Evolutionary conservation across 371 early-diverging fungal genomes (phyloP).

Genomic region (Circinella umbellata): DNA sequence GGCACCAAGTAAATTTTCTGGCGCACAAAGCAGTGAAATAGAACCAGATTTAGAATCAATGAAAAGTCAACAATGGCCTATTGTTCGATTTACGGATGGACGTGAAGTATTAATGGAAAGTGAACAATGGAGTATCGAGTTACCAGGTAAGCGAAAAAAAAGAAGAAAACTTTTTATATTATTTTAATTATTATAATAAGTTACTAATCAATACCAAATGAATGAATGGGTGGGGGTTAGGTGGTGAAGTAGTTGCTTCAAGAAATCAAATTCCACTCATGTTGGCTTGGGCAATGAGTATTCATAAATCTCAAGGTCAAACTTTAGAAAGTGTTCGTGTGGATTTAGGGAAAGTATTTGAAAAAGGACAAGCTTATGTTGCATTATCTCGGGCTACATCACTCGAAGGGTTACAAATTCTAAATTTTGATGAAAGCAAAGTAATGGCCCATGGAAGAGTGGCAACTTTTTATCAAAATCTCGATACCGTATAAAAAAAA

Average conservation of each 20-base stretch:
- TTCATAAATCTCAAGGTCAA: constrained; percentile 93
- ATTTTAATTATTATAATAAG: too few species aligned
- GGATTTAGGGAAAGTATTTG: constrained; percentile 81
- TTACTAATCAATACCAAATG: too few species aligned
- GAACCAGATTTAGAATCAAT: not conserved
- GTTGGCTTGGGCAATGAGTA: constrained; percentile 72
- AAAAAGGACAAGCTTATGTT: constrained; percentile 90
- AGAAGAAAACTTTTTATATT: not conserved
- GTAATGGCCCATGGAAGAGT: constrained; percentile 79
- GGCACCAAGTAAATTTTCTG: constrained; percentile 4
- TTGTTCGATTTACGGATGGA: constrained; percentile 59
- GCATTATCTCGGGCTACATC: constrained; percentile 82
- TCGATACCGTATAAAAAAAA: constrained; percentile 1
- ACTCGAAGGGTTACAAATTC: constrained; percentile 70
- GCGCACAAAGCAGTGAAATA: not conserved
- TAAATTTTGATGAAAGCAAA: constrained; percentile 68
- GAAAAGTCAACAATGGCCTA: constrained; percentile 41
- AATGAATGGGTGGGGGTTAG: not conserved
- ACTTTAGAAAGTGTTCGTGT: constrained; percentile 83
- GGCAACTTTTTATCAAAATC: constrained; percentile 56
- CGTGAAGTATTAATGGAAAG: constrained; percentile 55
- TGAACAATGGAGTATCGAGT: constrained; percentile 66
- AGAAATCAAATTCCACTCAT: constrained; percentile 70
- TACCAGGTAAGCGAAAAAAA: constrained; percentile 56
- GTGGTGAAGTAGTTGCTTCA: constrained; percentile 27